Evolutionary conservation across 306 rosid species (phyloP).

Genomic region (Arachis stenosperma): DNA sequence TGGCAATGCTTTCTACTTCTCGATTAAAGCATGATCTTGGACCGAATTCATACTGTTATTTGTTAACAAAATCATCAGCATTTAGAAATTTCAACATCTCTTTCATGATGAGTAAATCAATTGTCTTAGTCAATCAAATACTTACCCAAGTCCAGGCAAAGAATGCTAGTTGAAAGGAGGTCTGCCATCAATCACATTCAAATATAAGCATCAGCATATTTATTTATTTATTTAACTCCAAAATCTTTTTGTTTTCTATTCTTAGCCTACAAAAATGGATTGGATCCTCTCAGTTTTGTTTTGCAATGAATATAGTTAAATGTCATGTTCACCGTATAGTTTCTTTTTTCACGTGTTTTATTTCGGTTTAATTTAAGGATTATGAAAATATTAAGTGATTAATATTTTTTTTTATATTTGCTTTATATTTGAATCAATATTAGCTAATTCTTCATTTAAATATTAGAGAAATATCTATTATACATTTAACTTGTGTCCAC

Average conservation of each 20-base stretch:
- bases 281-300: neutral
- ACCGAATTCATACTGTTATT: slow-evolving; percentile 69
- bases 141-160: slow-evolving; percentile 80
- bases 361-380: no score
- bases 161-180: slow-evolving; percentile 79
- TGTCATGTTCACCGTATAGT: no score
- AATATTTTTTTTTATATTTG: no score
- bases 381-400: no score
- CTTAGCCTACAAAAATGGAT: no score
- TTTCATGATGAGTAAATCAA: neutral
- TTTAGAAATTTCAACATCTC: slow-evolving; percentile 1
- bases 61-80: slow-evolving; percentile 33
- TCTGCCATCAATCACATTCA: slow-evolving; percentile 40
- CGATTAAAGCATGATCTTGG: slow-evolving; percentile 66
- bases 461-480: no score
- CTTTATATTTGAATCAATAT: no score
- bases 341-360: no score
- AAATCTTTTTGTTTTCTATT: neutral
- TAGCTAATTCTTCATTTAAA: no score
- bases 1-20: slow-evolving; percentile 46
- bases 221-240: slow-evolving; percentile 9
- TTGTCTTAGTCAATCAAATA: neutral
- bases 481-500: no score
- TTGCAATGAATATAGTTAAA: no score
- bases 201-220: neutral